Conservation (phyloP, 2,329 filamentous ascomycete species). For the Neoascochyta sp. region DNA sequence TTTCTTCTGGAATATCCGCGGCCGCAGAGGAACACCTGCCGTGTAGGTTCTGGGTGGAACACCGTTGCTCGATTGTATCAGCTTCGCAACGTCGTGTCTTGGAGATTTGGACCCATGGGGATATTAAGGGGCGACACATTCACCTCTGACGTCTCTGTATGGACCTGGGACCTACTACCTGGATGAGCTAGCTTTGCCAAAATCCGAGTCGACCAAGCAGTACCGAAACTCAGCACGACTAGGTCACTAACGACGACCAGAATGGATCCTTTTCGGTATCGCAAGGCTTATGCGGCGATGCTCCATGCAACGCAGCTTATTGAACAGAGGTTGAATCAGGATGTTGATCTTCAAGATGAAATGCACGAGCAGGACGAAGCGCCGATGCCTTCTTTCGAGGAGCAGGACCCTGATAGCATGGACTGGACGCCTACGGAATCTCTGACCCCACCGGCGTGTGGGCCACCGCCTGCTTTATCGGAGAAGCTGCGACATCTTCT, state of each 20-base stretch:
- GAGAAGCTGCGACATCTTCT: constrained; percentile 32
- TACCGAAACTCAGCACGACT: too few species aligned
- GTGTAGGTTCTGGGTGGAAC: too few species aligned
- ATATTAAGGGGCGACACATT: too few species aligned
- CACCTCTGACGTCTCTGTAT: constrained; percentile 1
- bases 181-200: constrained; percentile 1
- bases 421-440: constrained; percentile 37
- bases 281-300: constrained; percentile 39
- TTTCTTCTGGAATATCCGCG: too few species aligned
- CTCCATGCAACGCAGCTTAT: constrained; percentile 34
- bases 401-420: constrained; percentile 37
- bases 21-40: too few species aligned
- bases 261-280: constrained; percentile 38
- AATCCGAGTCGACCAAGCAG: neutral
- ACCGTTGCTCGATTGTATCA: too few species aligned
- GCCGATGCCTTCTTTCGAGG: constrained; percentile 14
- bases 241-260: constrained; percentile 17
- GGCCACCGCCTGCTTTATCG: constrained; percentile 26
- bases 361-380: constrained; percentile 5
- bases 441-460: constrained; percentile 28
- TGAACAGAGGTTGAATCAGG: constrained; percentile 28
- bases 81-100: too few species aligned
- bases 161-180: constrained; percentile 5
- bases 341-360: constrained; percentile 9
- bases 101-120: too few species aligned